phyloP scores from a whole-genome alignment of 345 rosid species.

The Turnera subulata region DNA sequence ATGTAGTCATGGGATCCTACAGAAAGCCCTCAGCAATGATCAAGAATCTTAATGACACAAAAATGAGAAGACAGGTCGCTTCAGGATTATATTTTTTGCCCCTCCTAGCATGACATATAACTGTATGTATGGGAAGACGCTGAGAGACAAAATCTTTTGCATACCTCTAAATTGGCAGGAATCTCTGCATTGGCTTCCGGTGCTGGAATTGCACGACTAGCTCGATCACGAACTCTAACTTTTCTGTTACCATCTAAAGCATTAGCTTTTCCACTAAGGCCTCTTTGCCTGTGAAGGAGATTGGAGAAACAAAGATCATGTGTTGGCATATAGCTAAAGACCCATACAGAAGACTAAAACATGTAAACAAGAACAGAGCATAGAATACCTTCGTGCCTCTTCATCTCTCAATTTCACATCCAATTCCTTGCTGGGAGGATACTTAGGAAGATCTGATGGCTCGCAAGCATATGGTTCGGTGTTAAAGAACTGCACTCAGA shows the following conservation, averaged over 20 bases:
- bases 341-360: constrained; percentile 5
- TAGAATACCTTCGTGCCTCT: constrained; percentile 69
- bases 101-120: background rate
- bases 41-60: background rate
- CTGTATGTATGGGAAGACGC: background rate
- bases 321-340: constrained; percentile 20
- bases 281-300: constrained; percentile 46
- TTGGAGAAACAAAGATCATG: constrained; percentile 10
- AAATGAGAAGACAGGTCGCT: background rate
- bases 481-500: constrained; percentile 61
- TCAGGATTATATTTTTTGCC: background rate
- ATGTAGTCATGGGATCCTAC: background rate
- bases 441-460: constrained; percentile 78
- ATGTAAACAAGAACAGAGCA: constrained; percentile 12
- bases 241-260: constrained; percentile 57
- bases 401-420: constrained; percentile 77
- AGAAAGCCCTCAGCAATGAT: background rate
- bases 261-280: constrained; percentile 41
- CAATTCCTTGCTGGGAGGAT: constrained; percentile 92
- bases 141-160: constrained; percentile 7
- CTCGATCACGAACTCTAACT: constrained; percentile 20
- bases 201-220: constrained; percentile 46
- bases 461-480: constrained; percentile 79
- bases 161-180: constrained; percentile 19
- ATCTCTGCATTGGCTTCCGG: constrained; percentile 86